Evolutionary conservation across 805 yeast species (phyloP), one percentile per base, ranked within the genome.

Genomic region (Starmerella geochares): DNA sequence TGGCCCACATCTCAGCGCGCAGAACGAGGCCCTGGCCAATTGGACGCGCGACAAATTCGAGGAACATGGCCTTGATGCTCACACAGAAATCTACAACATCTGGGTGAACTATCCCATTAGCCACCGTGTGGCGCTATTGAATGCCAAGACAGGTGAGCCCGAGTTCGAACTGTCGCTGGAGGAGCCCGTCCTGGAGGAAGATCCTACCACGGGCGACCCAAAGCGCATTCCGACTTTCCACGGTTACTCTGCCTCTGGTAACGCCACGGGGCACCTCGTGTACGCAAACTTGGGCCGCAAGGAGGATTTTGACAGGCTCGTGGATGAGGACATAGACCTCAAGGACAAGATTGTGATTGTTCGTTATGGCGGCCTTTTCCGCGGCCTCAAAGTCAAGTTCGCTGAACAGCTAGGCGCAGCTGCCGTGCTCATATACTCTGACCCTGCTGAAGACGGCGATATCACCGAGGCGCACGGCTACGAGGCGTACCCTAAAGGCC

Each of bases 171-270:
- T 90, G 7, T 65, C 76, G 4, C 66, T 77, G 36, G 70, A 67
- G 39, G 81, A 77, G 60, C 80, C 77, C 53, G 69, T 60, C 16
- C 59, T 83, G 46, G 65, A 67, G 43, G 76, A 75, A 35, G 83
- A 79, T 60, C 71, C 74, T 13, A 73, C 77, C 11, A 66, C 80
- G 1, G 58, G 60, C 8, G 60, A 63, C n/a, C 69, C 69, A 25
- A 76, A 72, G 52, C 64, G 71, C 31, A 73, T 81, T 23, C 88
- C 87, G 13, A 79, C 86, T 0, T 84, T 83, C 68, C 80, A 81
- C 61, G 87, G 86, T 1, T 83, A 81, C 59, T 78, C 85, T 4
- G 87, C 84, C 9, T 72, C 75, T 49, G 94, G 92, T 36, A 81
- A 82, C 58, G 84, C 79, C 39, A 81, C 86, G 4, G 83, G 79